Base-by-base conservation (phyloP, 1,139 yeast genomes). In the Spencermartinsiella ligniputridi region DNA sequence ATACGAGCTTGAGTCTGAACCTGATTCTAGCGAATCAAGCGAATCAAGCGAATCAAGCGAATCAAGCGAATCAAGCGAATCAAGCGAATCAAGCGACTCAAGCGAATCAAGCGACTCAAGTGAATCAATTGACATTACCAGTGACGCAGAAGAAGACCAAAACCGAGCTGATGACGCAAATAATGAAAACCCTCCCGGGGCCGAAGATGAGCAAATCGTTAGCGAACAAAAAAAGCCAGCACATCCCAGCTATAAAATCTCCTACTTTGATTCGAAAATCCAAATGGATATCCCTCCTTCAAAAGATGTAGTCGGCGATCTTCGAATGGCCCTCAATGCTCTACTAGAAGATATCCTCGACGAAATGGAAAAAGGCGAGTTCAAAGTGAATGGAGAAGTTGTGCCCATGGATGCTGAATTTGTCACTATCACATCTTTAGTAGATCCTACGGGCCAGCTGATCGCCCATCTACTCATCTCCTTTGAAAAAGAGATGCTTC, bases 351-450 rank as follows among this genome's bases (percentile, higher is more conserved):
- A 40, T 19, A 22, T 46, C 22, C 38, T 42, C 33, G 51, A 48
- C 2, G 47, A 48, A 16, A 34, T 46, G 5, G 47, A 44, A 12
- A 32, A 41, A 17, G 50, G 53, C 8, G 39, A 40, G 11, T 32
- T 44, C 20, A 39, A 35, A 19, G 37, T 52, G 9, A 45, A 52
- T 19, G 58, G 56, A n/a, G 34, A 32, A 21, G 33, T 21, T 2
- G 51, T 55, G 8, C 29, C 46, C 8, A 51, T 37, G 2, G 49
- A 44, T n/a, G 56, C 49, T 37, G 47, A 44, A 18, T 54, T 56
- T 39, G 33, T 42, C n/a, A 48, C 52, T 11, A 35, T 46, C 9
- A 48, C 53, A 12, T 51, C 50, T 15, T 48, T 56, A 13, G 39
- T 27, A 27, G 32, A 27, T n/a, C 5, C 32, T 8, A 9, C 32